Evolutionary conservation across 176 grass and related monocot species (phyloP), one percentile per base, ranked within the genome.

Genomic region (Carex littledalei): DNA sequence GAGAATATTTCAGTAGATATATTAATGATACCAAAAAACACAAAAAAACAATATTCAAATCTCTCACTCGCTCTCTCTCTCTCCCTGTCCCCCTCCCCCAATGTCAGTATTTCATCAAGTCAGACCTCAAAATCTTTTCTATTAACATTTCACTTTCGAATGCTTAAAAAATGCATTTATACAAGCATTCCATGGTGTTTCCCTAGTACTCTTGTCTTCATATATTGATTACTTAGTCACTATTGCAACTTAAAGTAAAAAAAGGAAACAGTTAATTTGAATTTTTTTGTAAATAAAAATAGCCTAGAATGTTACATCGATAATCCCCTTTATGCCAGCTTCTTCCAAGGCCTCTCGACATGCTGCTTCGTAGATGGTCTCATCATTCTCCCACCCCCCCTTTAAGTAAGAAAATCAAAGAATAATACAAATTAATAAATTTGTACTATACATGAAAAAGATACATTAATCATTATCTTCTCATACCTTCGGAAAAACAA

Each of bases 361-460:
- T 4, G 94, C 94, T 63, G 94, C 94, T 87, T 97, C 76, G 77
- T 88, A 79, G 2, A 94, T 87, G 81, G 89, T 93, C 80, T 97
- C 94, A 87, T 97, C 94, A 68, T 89, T 86, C 85, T 97, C 94
- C 92, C 94, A 97, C 45, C 94, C 94, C 8, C 94, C 94, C 94
- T 97, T 73, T 31, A 43, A 83, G 57, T 35, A 70, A 11, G 8
- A 45, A 3, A 24, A 73, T 22, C 8, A 15, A 39, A 63, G 47
- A 13, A 63, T 56, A 45, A 88, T 71, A 37, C 29, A 64, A 14
- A 69, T 61, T 3, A 26, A 69, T 37, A 56, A 85, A 32, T 35
- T 39, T 59, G 15, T 75, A 49, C 16, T 21, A 7, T 62, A 13
- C 43, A 9, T 24, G 43, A 37, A 56, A 16, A 16, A 16, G 26